Percentiles rank a stretch among this genome's conserved stretches.
Evolutionary conservation across 2,329 filamentous ascomycete genomes (phyloP).

Genomic region (Stemphylium vesicarium): DNA sequence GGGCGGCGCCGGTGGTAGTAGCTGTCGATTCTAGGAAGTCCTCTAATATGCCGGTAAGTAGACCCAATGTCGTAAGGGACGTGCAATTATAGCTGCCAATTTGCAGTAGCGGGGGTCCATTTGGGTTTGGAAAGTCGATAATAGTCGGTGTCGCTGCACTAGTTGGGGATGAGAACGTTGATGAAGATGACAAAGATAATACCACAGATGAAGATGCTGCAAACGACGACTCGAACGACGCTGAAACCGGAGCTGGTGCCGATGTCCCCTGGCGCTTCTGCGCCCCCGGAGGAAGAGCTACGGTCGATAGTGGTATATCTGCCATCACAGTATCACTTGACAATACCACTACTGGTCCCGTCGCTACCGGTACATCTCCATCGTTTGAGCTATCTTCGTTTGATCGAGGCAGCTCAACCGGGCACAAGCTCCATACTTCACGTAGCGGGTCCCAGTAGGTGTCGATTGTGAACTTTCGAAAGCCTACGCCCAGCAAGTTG

Average conservation of each 20-base stretch:
- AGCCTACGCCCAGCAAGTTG: conserved; percentile 67
- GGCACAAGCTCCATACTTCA: conserved; percentile 66
- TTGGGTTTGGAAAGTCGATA: conserved; percentile 24
- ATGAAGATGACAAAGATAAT: background rate
- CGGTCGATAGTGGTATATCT: conserved; percentile 23
- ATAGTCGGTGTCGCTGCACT: conserved; percentile 22
- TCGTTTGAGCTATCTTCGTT: conserved; percentile 5
- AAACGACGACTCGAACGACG: conserved; percentile 1
- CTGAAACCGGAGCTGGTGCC: conserved; percentile 2
- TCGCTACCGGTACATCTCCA: conserved; percentile 13
- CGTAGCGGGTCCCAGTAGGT: conserved; percentile 67
- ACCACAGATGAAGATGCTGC: background rate
- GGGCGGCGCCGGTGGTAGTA: conserved; percentile 61
- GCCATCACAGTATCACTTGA: conserved; percentile 27
- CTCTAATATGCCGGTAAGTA: conserved; percentile 58
- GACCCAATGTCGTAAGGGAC: conserved; percentile 56
- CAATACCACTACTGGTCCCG: conserved; percentile 18
- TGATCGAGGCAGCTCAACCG: conserved; percentile 57
- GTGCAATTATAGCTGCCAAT: conserved; percentile 64
- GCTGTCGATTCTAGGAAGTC: conserved; percentile 61
- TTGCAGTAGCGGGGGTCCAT: conserved; percentile 47
- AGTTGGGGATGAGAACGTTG: conserved; percentile 13
- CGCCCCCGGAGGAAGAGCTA: conserved; percentile 6
- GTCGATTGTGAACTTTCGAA: conserved; percentile 64
- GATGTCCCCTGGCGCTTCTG: conserved; percentile 20